Evolutionary conservation across 768 basidiomycete genomes (phyloP), one percentile per base, ranked within the genome.

Genomic region (Tricholoma sp.): DNA sequence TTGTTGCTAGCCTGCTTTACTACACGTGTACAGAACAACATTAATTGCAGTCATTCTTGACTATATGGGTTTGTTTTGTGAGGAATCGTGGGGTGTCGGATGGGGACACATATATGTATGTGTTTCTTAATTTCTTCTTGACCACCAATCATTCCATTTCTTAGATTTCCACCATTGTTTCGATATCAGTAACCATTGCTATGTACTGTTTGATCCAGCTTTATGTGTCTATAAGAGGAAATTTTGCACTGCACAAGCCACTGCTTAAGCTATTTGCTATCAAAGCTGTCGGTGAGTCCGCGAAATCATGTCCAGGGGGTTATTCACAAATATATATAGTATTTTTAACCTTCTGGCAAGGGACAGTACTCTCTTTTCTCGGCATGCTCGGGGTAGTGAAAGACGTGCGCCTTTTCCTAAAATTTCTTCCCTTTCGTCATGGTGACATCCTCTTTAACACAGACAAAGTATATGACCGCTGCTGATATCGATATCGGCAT

Each of bases 131-230:
- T 41, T 27, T 41, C 39, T 7, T 57, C 54, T 19, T 7, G 49
- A 50, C 22, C 16, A 35, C 34, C 45, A 59, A 50, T 16, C 11
- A 54, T 51, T 4, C 8, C 35, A 27, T 43, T 5, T 16, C 11
- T 43, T 56, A 86, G 85, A 83, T 88, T 57, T 74, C 77, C 3
- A 64, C 79, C 34, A 71, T 86, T 45, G 80, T 89, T 37, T 88
- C 87, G 1, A 63, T 86, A 35, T 89, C 88, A 0, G 88, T 92
- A 16, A 80, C 87, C 0, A 66, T 90, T 54, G 86, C 88, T 31
- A 89, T 90, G 88, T 91, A 88, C 67, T 88, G 86, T 66, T 69
- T 88, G 57, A 71, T 91, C 19, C 89, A 91, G 66, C 71, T 92
- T 16, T 89, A 88, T 63, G 61, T 88, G 7, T 70, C 81, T 0